Percentiles rank a stretch among this genome's conserved stretches.
Conservation (phyloP, 331 rosid genomes). For the Erythrophleum ivorense region DNA sequence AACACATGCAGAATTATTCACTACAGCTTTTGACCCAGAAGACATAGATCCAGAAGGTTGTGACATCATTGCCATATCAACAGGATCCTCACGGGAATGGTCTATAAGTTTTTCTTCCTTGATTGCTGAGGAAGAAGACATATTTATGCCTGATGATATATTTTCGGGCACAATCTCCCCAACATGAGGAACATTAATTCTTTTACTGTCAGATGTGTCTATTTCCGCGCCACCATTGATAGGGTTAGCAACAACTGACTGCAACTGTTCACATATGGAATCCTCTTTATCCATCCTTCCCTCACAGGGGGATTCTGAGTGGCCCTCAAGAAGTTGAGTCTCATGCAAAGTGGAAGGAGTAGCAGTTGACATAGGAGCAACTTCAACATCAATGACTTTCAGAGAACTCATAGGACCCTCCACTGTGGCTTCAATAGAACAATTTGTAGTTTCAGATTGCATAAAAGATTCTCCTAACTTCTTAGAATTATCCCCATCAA, state of each 20-base stretch:
- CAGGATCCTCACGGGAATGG: conserved; percentile 7
- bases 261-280: conserved; percentile 28
- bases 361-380: not conserved
- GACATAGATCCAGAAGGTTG: not conserved
- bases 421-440: not conserved
- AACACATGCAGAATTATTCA: conserved; percentile 25
- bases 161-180: conserved; percentile 27
- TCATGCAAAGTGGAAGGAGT: conserved; percentile 2
- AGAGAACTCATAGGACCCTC: not conserved
- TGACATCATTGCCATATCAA: not conserved
- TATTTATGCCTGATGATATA: not conserved
- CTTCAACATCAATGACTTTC: not conserved
- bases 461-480: not conserved
- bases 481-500: conserved; percentile 1
- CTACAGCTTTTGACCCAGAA: conserved; percentile 12
- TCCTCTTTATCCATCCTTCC: conserved; percentile 27
- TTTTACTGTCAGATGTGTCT: conserved; percentile 16
- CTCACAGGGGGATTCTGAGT: conserved; percentile 22
- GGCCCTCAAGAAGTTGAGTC: conserved; percentile 38
- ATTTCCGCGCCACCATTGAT: conserved; percentile 21
- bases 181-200: conserved; percentile 14
- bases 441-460: not conserved
- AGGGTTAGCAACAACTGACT: conserved; percentile 19
- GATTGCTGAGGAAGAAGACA: not conserved
- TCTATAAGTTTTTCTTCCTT: not conserved